A percentile compares a stretch with the other conserved stretches of the same genome.
Evolutionary conservation across 495 filamentous ascomycete species (phyloP).

Genomic region (Daldinia loculata): DNA sequence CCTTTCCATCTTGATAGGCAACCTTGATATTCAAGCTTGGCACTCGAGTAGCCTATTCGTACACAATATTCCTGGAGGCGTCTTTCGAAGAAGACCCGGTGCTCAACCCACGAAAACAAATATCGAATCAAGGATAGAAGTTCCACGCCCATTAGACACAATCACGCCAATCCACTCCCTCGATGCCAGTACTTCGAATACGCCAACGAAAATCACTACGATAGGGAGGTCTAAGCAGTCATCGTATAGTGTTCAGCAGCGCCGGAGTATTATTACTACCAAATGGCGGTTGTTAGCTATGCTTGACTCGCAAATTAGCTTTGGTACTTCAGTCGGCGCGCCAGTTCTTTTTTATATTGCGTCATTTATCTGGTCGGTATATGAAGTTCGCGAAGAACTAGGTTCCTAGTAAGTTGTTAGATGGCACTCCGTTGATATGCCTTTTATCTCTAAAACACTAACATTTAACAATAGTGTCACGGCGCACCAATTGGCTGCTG

Average conservation of each 20-base stretch:
- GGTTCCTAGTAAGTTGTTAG: background rate
- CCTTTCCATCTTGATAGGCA: constrained; percentile 33
- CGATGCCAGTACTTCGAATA: background rate
- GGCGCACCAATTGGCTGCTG: constrained; percentile 51
- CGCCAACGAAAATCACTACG: background rate
- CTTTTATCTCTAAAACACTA: background rate
- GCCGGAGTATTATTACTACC: background rate
- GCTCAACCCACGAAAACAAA: background rate
- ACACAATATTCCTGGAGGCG: background rate
- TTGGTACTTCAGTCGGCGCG: background rate
- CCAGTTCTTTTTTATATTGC: background rate
- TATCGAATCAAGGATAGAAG: background rate
- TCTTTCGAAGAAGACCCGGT: background rate
- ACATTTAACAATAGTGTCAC: constrained; percentile 44
- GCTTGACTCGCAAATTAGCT: background rate
- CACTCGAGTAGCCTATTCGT: constrained; percentile 6
- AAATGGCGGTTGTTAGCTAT: background rate
- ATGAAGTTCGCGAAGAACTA: background rate
- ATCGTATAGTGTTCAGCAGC: background rate
- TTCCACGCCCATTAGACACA: background rate
- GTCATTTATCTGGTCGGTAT: background rate
- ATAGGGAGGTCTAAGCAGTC: background rate
- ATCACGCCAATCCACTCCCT: background rate
- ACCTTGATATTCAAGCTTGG: constrained; percentile 25
- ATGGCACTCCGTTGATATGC: background rate